A percentile compares a stretch with the other conserved stretches of the same genome.
phyloP scores from a whole-genome alignment of 129 eudicot genomes.

The Deinandra increscens region DNA sequence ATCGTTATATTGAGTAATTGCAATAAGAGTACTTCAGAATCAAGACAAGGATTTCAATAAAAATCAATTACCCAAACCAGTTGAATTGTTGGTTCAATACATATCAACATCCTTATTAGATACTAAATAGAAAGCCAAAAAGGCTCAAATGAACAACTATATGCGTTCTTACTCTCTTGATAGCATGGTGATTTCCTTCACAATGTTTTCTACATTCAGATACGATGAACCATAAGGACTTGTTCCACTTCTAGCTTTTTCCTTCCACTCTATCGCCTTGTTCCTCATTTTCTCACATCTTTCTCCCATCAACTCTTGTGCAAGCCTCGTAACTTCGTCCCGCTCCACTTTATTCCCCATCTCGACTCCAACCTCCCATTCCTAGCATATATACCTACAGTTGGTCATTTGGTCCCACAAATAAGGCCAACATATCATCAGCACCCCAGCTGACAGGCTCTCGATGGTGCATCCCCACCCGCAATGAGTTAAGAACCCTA shows the following conservation, averaged over 20 bases:
- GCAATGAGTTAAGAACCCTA: constrained; percentile 23
- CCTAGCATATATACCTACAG: constrained; percentile 15
- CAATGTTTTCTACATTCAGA: constrained; percentile 1
- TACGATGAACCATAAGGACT: constrained; percentile 7
- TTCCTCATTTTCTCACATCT: constrained; percentile 1
- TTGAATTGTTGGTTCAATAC: too few relatives aligned
- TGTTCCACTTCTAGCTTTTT: neutral
- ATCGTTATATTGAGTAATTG: too few relatives aligned
- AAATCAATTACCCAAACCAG: too few relatives aligned
- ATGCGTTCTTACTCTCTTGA: too few relatives aligned
- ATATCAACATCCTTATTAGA: too few relatives aligned
- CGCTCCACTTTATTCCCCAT: constrained; percentile 5
- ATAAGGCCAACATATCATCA: constrained; percentile 21
- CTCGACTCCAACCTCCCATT: constrained; percentile 19
- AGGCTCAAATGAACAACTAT: too few relatives aligned
- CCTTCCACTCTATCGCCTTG: constrained; percentile 18
- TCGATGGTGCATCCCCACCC: constrained; percentile 26
- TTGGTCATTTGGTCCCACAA: neutral
- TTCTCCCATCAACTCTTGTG: constrained; percentile 20
- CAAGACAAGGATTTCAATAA: too few relatives aligned
- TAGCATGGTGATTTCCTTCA: constrained; percentile 6
- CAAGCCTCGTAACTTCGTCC: constrained; percentile 6
- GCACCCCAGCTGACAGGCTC: constrained; percentile 18
- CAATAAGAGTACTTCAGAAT: too few relatives aligned
- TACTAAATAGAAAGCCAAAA: too few relatives aligned